phyloP scores from a whole-genome alignment of 2,329 filamentous ascomycete species.

The Falciphora oryzae region DNA sequence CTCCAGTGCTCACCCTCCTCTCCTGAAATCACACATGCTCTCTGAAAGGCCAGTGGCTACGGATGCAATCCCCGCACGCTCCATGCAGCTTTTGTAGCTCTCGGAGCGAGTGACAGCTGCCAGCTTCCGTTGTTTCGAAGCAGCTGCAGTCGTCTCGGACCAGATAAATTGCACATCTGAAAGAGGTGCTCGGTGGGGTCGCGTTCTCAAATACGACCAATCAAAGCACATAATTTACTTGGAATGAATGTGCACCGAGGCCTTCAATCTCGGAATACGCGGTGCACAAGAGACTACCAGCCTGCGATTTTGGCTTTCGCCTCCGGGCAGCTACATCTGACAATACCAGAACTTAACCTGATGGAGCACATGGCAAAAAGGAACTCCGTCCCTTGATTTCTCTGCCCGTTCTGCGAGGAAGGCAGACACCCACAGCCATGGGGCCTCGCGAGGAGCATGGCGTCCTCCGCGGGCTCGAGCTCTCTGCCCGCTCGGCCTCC shows the following conservation, averaged over 20 bases:
- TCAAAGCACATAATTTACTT: too few species aligned
- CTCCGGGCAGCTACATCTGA: background rate
- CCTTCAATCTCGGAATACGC: background rate
- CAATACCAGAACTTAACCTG: background rate
- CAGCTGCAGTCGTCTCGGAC: background rate
- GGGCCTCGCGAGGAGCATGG: background rate
- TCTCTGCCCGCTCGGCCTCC: conserved; percentile 9
- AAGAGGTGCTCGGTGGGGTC: background rate
- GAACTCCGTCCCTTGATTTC: background rate
- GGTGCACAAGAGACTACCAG: background rate
- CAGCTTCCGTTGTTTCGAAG: background rate
- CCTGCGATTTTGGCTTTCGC: background rate
- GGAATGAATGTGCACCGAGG: too few species aligned
- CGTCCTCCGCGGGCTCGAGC: background rate
- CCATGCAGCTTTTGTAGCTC: too few species aligned
- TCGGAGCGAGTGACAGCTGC: background rate
- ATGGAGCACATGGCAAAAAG: background rate
- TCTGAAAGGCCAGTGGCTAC: too few species aligned
- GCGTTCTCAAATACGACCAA: background rate
- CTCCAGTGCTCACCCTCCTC: too few species aligned
- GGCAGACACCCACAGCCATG: background rate
- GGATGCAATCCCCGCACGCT: too few species aligned
- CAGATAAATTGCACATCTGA: too few species aligned
- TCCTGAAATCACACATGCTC: too few species aligned
- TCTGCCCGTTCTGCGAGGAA: background rate